Percentiles rank a stretch among this genome's conserved stretches.
Conservation (phyloP, 1,284 basidiomycete species). For the Irpex lacteus region DNA sequence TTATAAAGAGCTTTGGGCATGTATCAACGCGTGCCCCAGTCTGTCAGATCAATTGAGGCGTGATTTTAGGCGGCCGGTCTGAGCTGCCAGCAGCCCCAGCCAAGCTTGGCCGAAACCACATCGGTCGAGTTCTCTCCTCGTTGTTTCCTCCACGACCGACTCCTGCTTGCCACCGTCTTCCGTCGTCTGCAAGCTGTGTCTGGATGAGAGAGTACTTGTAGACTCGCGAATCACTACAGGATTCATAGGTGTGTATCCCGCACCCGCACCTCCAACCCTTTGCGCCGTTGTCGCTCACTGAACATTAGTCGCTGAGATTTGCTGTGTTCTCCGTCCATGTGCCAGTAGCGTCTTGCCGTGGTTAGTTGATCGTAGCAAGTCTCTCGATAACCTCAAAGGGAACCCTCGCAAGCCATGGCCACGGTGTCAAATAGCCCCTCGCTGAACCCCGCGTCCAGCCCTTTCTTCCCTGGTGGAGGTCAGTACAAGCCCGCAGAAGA, state of each 20-base stretch:
- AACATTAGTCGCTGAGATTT: neutral
- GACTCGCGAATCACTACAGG: conserved; percentile 13
- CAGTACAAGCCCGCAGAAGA: conserved; percentile 50
- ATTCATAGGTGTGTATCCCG: conserved; percentile 22
- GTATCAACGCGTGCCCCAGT: neutral
- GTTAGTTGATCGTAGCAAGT: conserved; percentile 18
- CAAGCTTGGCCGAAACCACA: conserved; percentile 16
- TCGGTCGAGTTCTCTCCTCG: conserved; percentile 9
- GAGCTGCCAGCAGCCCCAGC: conserved; percentile 1
- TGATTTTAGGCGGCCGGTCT: conserved; percentile 5
- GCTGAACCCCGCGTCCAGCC: conserved; percentile 76
- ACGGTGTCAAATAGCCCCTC: conserved; percentile 70
- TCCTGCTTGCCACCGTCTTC: conserved; percentile 7
- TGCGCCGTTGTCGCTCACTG: neutral
- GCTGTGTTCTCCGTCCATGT: neutral
- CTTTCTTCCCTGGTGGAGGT: conserved; percentile 75
- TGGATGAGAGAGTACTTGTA: conserved; percentile 28
- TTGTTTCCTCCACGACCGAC: conserved; percentile 1
- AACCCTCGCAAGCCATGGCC: conserved; percentile 24
- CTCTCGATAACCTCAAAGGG: conserved; percentile 8
- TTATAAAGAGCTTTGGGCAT: conserved; percentile 1
- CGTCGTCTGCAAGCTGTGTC: conserved; percentile 7
- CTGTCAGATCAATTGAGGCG: conserved; percentile 1
- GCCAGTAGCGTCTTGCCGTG: conserved; percentile 23
- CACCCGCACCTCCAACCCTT: neutral